Evolutionary conservation across 306 rosid genomes (phyloP), one percentile per base, ranked within the genome.

Genomic region (Coriaria nepalensis): DNA sequence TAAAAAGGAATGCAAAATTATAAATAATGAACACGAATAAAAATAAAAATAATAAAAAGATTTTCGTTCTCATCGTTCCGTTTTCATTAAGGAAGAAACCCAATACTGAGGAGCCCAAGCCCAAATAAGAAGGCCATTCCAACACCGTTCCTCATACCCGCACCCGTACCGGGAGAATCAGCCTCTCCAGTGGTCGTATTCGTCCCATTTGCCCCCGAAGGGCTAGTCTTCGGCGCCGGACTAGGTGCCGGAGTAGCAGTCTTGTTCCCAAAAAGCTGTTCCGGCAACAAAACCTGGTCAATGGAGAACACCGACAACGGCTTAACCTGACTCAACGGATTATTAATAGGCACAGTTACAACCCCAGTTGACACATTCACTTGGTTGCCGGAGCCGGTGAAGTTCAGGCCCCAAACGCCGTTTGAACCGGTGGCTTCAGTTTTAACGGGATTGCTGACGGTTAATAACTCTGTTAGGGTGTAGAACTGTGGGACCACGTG

Each of bases 381-480:
- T 47, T 88, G 95, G 53, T 76, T 78, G 5, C 82, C 77, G 6
- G 78, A 77, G 13, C 86, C 75, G 7, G 80, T 57, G 73, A 88
- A 83, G 70, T 81, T 65, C 5, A 88, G 82, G 0, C 90, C 97
- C 78, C 84, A 85, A 0, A 59, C 9, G 0, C 84, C 77, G 5
- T 62, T 43, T 0, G 6, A 14, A 2, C 81, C 80, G 2, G 66
- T 49, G 0, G 13, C 44, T 5, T 35, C 77, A 0, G 96, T 88
- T 34, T 86, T 68, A 7, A 78, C 93, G 0, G 96, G 96, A 62
- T 88, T 88, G 32, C 78, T 63, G 2, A 88, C 93, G 0, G 95
- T 88, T 6, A 45, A 45, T 8, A 88, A 60, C 9, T 72, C 59
- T 0, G 54, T 40, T 0, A 74, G 56, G 4, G 80, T 32, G 68